Base-by-base conservation (phyloP, 2,329 filamentous ascomycete species). In the Clonostachys byssicola region DNA sequence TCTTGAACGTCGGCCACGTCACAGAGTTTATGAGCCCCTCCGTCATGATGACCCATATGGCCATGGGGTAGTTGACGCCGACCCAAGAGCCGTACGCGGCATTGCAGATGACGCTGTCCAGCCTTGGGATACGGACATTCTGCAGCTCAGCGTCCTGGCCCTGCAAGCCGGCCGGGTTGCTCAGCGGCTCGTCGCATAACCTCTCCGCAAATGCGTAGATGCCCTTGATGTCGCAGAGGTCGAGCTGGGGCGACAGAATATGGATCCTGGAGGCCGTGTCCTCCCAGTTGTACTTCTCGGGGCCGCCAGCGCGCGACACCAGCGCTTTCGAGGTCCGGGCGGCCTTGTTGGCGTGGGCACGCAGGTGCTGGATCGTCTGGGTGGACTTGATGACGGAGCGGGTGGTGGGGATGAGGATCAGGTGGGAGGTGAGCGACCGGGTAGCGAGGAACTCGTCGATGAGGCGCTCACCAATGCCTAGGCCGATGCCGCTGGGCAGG, bases 51-150 rank as follows among this genome's bases (percentile, higher is more conserved):
- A 70, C 66, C 56, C 64, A 70, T 33, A 83, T 64, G 2, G 88
- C 81, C 46, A 59, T 56, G 2, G 72, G 65, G 81, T 84, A 96
- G 63, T 89, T 71, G 49, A 95, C 63, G n/a, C 88, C 89, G 1
- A 74, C 80, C 88, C 90, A 96, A 3, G 89, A 91, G 18, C 91
- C 90, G 38, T 92, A 86, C 1, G 92, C 94, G 14, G 92, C 92
- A 65, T 96, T 96, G 62, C 89, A 85, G 36, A 97, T 75, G 18
- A 94, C 74, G 3, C 79, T 79, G 65, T 97, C 90, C 33, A 99
- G 73, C 52, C 85, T 83, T 2, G 88, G 85, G 39, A 90, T 72
- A 17, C 67, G 67, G 17, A 81, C 69, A 38, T 72, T 64, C 17
- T 59, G 61, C 36, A 74, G 59, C 42, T 33, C 17, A 10, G 17